Conservation (phyloP, 352 stramenopile genomes). For the Aphanomyces invadans region DNA sequence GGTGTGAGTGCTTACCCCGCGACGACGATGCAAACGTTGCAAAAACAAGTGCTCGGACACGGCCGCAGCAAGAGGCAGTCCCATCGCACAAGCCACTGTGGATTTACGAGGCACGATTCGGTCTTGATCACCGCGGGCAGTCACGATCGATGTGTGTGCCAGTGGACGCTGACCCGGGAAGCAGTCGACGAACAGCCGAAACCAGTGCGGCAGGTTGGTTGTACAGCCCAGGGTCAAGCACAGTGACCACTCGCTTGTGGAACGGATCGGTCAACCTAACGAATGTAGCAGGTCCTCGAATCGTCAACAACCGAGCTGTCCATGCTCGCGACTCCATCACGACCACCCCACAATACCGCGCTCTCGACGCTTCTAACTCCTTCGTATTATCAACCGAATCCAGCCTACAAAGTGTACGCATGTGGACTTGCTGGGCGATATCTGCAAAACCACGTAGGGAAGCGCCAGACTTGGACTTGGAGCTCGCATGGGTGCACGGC, state of each 20-base stretch:
- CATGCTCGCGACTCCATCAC: background rate
- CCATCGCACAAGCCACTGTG: constrained; percentile 6
- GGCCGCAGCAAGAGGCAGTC: too few species aligned
- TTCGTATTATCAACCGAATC: constrained; percentile 23
- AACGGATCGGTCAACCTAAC: too few species aligned
- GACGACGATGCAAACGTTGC: background rate
- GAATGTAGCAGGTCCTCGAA: too few species aligned
- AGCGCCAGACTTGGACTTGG: constrained; percentile 20
- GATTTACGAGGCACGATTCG: constrained; percentile 58
- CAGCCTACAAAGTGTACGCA: constrained; percentile 16
- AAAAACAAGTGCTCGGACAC: constrained; percentile 25
- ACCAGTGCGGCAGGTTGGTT: background rate
- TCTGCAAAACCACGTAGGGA: constrained; percentile 7
- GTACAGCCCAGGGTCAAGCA: too few species aligned
- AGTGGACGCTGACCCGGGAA: constrained; percentile 57
- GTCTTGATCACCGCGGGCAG: constrained; percentile 44
- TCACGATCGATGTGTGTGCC: constrained; percentile 44
- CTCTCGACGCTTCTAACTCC: constrained; percentile 19
- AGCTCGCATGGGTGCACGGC: constrained; percentile 13
- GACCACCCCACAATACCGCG: background rate
- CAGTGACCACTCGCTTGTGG: too few species aligned
- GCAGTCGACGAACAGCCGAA: constrained; percentile 39
- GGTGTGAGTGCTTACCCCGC: constrained; percentile 18
- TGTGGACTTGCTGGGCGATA: background rate
- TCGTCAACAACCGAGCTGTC: background rate